Evolutionary conservation across 208 protist species (phyloP), one percentile per base, ranked within the genome.

Genomic region (Trypanosoma theileri): DNA sequence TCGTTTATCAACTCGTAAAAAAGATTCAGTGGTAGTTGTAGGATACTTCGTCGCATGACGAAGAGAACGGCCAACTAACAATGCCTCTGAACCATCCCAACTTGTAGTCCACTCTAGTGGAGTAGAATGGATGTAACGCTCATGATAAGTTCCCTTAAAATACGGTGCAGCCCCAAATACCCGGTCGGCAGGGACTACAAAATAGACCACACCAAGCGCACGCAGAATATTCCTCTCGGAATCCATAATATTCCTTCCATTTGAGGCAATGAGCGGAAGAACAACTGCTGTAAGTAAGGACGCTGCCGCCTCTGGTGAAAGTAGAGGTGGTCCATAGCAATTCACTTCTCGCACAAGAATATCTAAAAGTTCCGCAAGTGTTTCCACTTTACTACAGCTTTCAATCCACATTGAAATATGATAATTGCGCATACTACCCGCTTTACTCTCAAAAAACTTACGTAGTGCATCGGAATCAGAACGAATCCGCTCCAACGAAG

Each of bases 331-430:
- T 19, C 71, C 77, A 44, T 73, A 52, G 4, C 19, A 17, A n/a
- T 58, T 64, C 44, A 54, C 51, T n/a, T 80, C 70, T 28, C 35
- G 59, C 6, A 71, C 14, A 26, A 81, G 17, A n/a, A 57, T 60
- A 22, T 58, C 35, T 40, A 79, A 17, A 13, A 84, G 60, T 61
- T 63, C 57, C 12, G 8, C 45, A 14, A 81, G 62, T n/a, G 66
- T 40, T 59, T 77, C 66, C 55, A 79, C 70, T 7, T 69, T 59
- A 48, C 77, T 80, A 17, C 77, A 66, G 6, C 73, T 73, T 65
- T 89, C 86, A 46, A 88, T 72, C 68, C 82, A 88, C n/a, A 84
- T 69, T 17, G 86, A 86, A 55, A 79, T 63, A 59, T 89, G 79
- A 53, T 89, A 93, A 69, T 93, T 93, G 41, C 74, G 77, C 59